A percentile compares a stretch with the other conserved stretches of the same genome.
Conservation (phyloP, 1,284 basidiomycete genomes). For the Marasmius sp. region DNA sequence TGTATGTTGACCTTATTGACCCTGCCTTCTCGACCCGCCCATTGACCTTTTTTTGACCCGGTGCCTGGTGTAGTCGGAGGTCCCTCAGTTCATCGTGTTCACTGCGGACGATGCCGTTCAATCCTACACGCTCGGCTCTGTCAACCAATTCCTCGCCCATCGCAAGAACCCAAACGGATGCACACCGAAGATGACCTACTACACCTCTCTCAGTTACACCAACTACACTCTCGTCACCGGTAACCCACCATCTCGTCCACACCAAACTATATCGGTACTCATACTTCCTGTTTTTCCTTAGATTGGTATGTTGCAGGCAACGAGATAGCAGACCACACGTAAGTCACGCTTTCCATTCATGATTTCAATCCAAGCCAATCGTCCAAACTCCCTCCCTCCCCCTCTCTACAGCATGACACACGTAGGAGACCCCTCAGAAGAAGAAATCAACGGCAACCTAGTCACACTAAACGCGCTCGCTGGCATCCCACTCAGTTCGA, state of each 20-base stretch:
- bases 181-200: constrained; percentile 73
- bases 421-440: constrained; percentile 58
- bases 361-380: neutral
- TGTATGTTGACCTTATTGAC: constrained; percentile 37
- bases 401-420: constrained; percentile 73
- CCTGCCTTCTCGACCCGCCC: constrained; percentile 3
- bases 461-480: constrained; percentile 79
- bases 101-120: constrained; percentile 76
- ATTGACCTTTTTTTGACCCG: neutral
- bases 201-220: constrained; percentile 71
- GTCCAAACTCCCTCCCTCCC: constrained; percentile 5
- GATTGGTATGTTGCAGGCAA: constrained; percentile 86
- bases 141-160: constrained; percentile 76
- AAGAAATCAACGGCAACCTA: constrained; percentile 79
- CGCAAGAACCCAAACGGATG: constrained; percentile 87
- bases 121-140: constrained; percentile 67
- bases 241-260: constrained; percentile 18
- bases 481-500: constrained; percentile 71
- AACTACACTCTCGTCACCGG: constrained; percentile 78
- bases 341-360: constrained; percentile 25
- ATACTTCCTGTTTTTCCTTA: constrained; percentile 13
- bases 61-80: constrained; percentile 55
- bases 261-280: neutral
- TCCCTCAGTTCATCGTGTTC: constrained; percentile 73
- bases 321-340: constrained; percentile 88